Evolutionary conservation across 192 early-diverging fungal species (phyloP).

Genomic region (Dispira parvispora): DNA sequence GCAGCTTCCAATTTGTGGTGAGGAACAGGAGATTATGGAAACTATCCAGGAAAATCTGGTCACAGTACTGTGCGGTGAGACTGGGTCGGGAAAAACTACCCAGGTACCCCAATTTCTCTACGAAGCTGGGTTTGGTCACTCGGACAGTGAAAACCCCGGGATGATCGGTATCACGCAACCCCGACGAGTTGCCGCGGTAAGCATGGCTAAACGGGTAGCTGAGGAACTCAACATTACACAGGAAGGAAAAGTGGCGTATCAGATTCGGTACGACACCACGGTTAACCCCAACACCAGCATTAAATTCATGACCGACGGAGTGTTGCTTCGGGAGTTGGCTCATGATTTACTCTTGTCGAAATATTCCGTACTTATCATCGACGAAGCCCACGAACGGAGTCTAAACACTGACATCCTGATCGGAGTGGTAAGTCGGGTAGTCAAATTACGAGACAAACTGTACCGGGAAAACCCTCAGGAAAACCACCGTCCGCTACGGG

Average conservation of each 20-base stretch:
- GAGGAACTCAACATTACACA: slow-evolving; percentile 69
- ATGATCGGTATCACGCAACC: slow-evolving; percentile 98
- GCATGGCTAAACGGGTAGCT: slow-evolving; percentile 88
- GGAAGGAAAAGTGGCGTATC: slow-evolving; percentile 31
- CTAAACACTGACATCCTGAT: slow-evolving; percentile 97
- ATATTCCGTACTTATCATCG: slow-evolving; percentile 93
- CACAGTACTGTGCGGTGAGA: slow-evolving; percentile 92
- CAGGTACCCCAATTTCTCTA: slow-evolving; percentile 96
- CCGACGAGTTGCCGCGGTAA: slow-evolving; percentile 89
- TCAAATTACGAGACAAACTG: slow-evolving; percentile 52
- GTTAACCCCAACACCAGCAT: slow-evolving; percentile 59
- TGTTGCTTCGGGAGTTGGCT: slow-evolving; percentile 84
- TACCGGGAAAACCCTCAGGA: slow-evolving; percentile 23
- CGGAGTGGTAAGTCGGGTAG: slow-evolving; percentile 86
- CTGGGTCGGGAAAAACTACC: slow-evolving; percentile 92
- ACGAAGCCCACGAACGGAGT: slow-evolving; percentile 98
- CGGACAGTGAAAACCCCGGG: slow-evolving; percentile 57
- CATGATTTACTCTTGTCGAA: slow-evolving; percentile 73
- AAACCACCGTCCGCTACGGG: slow-evolving; percentile 54
- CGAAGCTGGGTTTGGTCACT: slow-evolving; percentile 94
- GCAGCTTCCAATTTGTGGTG: slow-evolving; percentile 74
- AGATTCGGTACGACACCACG: slow-evolving; percentile 86
- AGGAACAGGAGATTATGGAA: slow-evolving; percentile 99
- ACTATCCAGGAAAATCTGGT: slow-evolving; percentile 71
- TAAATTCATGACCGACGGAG: slow-evolving; percentile 99